Evolutionary conservation across 352 stramenopile genomes (phyloP), one percentile per base, ranked within the genome.

Genomic region (Bremia lactucae): DNA sequence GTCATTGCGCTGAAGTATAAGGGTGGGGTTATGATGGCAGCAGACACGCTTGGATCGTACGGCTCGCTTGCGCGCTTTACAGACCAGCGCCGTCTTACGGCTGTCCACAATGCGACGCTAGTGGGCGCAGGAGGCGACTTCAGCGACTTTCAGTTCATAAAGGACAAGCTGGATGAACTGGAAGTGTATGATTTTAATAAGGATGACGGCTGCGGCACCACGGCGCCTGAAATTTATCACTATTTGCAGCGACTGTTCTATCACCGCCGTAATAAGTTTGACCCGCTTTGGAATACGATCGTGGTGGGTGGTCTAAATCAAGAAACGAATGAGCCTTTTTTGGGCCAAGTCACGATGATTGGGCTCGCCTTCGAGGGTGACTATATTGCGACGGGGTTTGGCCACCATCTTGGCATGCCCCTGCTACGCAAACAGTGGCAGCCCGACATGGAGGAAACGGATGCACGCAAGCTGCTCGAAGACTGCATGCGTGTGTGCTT

Each of bases 221-320:
- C 69, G 31, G 89, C 95, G 23, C 76, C 80, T 21, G 89, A 98
- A 63, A 81, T 98, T 23, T 98, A 96, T 68, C 93, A 96, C 62
- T 98, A 98, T 68, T 65, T 99, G 22, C 78, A 97, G 45, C 92
- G 95, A 16, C 83, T 99, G 45, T 78, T 99, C 68, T 99, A 99
- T 81, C 89, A 98, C 62, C 83, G 95, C 52, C 84, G 96, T 57
- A 98, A 97, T 68, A 98, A 98, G 58, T 97, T 98, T 59, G 96
- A 99, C 68, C 96, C 96, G 31, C 80, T 98, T 19, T 99, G 95
- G 95, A 99, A 98, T 75, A 96, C 95, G 42, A 52, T 99, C 4
- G 78, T 98, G 0, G 83, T 98, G 38, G 96, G 89, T n/a, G 95
- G 96, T 2, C 68, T 90, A 34, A 78, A 92, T 42, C 80, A 87